Evolutionary conservation across 2,329 filamentous ascomycete species (phyloP).

Genomic region (Didymella pomorum): DNA sequence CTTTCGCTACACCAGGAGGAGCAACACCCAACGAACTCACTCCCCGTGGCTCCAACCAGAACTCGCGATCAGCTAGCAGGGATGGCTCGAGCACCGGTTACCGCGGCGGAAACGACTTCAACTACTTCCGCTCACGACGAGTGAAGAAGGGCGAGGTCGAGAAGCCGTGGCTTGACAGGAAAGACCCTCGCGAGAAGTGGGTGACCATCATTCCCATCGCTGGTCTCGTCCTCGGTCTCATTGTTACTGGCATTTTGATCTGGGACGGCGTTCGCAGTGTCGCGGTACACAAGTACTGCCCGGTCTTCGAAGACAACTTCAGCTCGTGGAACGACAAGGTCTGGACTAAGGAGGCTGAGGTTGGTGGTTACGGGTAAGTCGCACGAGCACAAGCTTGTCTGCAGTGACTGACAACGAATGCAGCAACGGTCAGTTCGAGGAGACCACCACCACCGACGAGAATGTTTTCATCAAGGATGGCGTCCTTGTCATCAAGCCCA

Average conservation of each 20-base stretch:
- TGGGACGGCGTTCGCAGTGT: conserved; percentile 78
- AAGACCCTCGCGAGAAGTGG: conserved; percentile 84
- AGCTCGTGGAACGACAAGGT: conserved; percentile 64
- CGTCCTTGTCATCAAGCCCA: conserved; percentile 77
- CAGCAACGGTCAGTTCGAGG: conserved; percentile 81
- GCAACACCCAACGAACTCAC: conserved; percentile 24
- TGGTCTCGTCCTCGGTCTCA: conserved; percentile 73
- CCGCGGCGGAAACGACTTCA: conserved; percentile 18
- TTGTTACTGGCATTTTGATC: conserved; percentile 73
- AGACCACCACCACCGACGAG: conserved; percentile 74
- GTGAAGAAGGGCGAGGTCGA: conserved; percentile 76
- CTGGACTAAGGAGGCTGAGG: conserved; percentile 78
- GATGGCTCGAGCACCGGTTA: conserved; percentile 22
- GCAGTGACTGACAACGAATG: conserved; percentile 35
- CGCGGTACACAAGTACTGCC: conserved; percentile 76
- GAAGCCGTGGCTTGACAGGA: conserved; percentile 78
- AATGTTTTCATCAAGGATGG: conserved; percentile 78
- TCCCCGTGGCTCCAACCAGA: conserved; percentile 18
- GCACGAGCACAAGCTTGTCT: neutral
- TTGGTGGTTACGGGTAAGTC: conserved; percentile 78
- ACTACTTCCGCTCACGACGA: conserved; percentile 74
- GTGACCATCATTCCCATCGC: conserved; percentile 79
- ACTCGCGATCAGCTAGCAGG: conserved; percentile 20
- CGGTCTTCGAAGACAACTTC: conserved; percentile 73
- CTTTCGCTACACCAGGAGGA: conserved; percentile 27